Evolutionary conservation across 495 filamentous ascomycete genomes (phyloP), one percentile per base, ranked within the genome.

Genomic region (Lasiosphaeriaceae sp.): DNA sequence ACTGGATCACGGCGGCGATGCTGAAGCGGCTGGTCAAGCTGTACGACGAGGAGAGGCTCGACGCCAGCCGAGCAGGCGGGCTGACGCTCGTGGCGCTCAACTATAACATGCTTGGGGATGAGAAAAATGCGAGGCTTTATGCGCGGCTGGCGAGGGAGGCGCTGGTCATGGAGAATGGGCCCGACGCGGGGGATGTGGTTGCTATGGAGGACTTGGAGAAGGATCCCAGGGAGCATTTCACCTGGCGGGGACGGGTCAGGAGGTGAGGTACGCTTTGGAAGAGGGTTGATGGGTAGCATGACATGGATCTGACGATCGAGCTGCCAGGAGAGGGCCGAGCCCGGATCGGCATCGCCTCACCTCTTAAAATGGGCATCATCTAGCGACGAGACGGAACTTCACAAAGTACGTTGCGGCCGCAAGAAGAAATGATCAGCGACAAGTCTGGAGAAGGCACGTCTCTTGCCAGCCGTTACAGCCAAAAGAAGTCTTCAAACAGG

Each of bases 81-180:
- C 66, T 63, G 26, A 68, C 66, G 47, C 52, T 71, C 22, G 59
- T 68, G 21, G 69, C 69, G 47, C 50, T 69, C 47, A 71, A 68
- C 53, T 66, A 62, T 24, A 68, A 67, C 45, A 59, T 66, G 47
- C 48, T 71, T 0, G 67, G 69, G 22, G 57, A 68, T 43, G 61
- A 58, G 17, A 47, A 31, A 31, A 46, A 50, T 29, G 47, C 47
- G 45, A 49, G 22, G 47, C 3, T 20, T 47, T 59, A 60, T 48
- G 66, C 63, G n/a, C 20, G 20, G 14, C 26, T 59, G 31, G 63
- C 64, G 23, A 22, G 54, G n/a, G 61, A 71, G 56, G 65, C 65
- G 29, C 54, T 64, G 21, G n/a, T 59, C 19, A 54, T 69, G 17
- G 66, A 71, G 65, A 44, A 37, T 16, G 69, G 69, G 9, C 35